Evolutionary conservation across 2,329 filamentous ascomycete species (phyloP).

Genomic region (Colletotrichum gigasporum): DNA sequence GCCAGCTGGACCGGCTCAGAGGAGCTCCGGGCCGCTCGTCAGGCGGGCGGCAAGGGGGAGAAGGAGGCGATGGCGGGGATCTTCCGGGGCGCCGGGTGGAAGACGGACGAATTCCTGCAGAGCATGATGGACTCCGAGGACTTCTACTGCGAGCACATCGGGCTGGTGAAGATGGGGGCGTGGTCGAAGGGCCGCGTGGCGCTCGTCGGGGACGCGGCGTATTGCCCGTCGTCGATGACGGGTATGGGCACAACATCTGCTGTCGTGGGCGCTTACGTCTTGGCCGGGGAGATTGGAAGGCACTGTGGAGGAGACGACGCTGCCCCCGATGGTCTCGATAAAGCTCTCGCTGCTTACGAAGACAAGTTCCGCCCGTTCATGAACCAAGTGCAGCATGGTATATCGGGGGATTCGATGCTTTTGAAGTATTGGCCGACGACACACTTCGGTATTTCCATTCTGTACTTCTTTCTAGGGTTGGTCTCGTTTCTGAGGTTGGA

Average conservation of each 20-base stretch:
- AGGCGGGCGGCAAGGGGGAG: slow-evolving; percentile 46
- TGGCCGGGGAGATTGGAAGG: slow-evolving; percentile 61
- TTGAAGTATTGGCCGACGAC: slow-evolving; percentile 11
- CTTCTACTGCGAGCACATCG: slow-evolving; percentile 57
- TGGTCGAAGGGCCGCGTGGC: slow-evolving; percentile 58
- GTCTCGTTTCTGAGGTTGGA: slow-evolving; percentile 20
- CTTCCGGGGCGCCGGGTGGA: slow-evolving; percentile 56
- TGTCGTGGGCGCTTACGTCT: slow-evolving; percentile 61
- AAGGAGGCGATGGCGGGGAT: slow-evolving; percentile 49
- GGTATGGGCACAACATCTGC: slow-evolving; percentile 62
- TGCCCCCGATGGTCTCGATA: slow-evolving; percentile 23
- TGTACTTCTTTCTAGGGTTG: slow-evolving; percentile 12
- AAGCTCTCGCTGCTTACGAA: slow-evolving; percentile 54
- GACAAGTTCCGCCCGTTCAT: slow-evolving; percentile 54
- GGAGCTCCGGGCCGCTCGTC: slow-evolving; percentile 38
- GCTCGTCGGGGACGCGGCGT: slow-evolving; percentile 64
- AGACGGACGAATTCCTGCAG: slow-evolving; percentile 51
- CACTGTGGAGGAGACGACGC: slow-evolving; percentile 34
- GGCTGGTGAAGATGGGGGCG: slow-evolving; percentile 51
- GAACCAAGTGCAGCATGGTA: slow-evolving; percentile 46
- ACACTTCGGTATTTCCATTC: slow-evolving; percentile 7
- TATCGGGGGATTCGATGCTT: slow-evolving; percentile 4
- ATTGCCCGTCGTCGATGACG: slow-evolving; percentile 54
- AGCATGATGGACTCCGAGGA: slow-evolving; percentile 50
- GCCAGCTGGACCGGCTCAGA: slow-evolving; percentile 38